Conservation (phyloP, 305 asterid species). For the Andrographis paniculata region DNA sequence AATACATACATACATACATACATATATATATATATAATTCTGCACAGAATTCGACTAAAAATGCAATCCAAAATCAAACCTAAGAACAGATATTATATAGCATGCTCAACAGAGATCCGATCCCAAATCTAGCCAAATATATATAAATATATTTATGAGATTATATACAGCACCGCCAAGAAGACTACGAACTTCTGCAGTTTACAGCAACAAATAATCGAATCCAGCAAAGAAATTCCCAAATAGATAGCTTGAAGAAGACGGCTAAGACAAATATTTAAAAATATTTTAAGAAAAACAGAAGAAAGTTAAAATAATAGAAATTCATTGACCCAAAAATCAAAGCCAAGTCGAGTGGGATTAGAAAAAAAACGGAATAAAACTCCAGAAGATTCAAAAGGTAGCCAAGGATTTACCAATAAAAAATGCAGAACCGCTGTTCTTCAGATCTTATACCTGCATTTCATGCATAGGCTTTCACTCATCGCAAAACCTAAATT, state of each 20-base stretch:
- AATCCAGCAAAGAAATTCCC: constrained; percentile 15
- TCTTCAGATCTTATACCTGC: constrained; percentile 49
- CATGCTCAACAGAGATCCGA: constrained; percentile 20
- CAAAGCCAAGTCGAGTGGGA: constrained; percentile 2
- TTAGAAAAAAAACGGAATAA: background rate
- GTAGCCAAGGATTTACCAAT: constrained; percentile 29
- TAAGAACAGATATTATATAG: constrained; percentile 16
- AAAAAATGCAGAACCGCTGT: constrained; percentile 23
- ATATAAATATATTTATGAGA: no score
- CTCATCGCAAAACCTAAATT: constrained; percentile 19
- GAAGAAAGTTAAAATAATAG: background rate
- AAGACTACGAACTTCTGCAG: constrained; percentile 4
- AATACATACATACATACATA: no score
- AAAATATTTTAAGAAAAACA: background rate
- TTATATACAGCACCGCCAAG: no score
- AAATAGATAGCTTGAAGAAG: constrained; percentile 8
- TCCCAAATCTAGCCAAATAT: constrained; percentile 23
- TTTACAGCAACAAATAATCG: constrained; percentile 17
- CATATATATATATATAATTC: background rate
- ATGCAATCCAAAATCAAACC: no score
- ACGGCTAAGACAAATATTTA: constrained; percentile 4
- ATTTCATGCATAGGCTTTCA: constrained; percentile 32
- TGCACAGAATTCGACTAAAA: background rate
- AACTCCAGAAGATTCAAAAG: constrained; percentile 8
- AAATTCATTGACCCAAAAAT: constrained; percentile 15